Evolutionary conservation across 345 rosid genomes (phyloP), one percentile per base, ranked within the genome.

Genomic region (Hirschfeldia incana): DNA sequence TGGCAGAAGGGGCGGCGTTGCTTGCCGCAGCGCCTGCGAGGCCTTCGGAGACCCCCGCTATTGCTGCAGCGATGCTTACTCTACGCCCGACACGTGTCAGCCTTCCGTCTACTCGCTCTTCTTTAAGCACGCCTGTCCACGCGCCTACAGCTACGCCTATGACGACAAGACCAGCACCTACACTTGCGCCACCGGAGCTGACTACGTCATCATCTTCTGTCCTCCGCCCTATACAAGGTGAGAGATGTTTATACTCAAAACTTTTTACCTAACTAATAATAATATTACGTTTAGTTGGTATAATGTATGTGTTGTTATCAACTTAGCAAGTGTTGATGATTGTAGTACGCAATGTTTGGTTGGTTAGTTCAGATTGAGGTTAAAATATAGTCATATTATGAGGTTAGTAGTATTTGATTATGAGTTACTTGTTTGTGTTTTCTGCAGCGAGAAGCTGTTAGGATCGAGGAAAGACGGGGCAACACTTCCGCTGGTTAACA

Each of bases 1-100:
- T 76, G 85, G 26, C 9, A 58, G 67, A 9, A 34, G 70, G 8
- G 12, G 86, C 1, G 76, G 82, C 4, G 87, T 89, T 1, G 98
- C 88, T 1, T 94, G 98, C 65, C 84, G 90, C 58, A 91, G 98
- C 88, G 97, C 98, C 75, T 92, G 98, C 61, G 97, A 92, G 76
- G 97, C 95, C 1, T 94, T 92, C 16, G 87, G 83, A 1, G 91
- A 91, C 17, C 98, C 92, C 0, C 65, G 83, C 55, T 91, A 86
- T 44, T 92, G 97, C 70, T 94, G 97, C 57, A 92, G 94, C 65
- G 95, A 81, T 34, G 91, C 84, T 9, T 94, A 85, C 37, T 46
- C 88, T 1, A 91, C 97, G 11, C 97, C 97, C 8, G 95, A 92
- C 84, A 90, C 89, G 72, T 94, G 98, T 70, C 77, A 59, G 1